Percentiles rank a stretch among this genome's conserved stretches.
Evolutionary conservation across 768 basidiomycete genomes (phyloP).

Genomic region (Amanita thiersii): DNA sequence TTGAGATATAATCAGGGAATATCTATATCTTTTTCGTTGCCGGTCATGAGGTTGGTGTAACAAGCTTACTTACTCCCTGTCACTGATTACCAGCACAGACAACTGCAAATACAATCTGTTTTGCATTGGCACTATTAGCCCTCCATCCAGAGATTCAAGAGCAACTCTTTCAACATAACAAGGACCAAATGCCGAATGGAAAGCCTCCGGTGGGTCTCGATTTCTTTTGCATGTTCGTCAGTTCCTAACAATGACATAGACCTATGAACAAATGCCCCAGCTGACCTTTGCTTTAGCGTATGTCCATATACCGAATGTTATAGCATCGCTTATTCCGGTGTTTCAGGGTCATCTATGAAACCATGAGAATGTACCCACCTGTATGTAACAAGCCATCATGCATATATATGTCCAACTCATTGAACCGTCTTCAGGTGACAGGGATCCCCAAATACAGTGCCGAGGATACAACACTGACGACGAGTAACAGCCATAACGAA

Average conservation of each 20-base stretch:
- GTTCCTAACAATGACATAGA: conserved; percentile 14
- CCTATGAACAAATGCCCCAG: conserved; percentile 31
- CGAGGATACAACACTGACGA: conserved; percentile 36
- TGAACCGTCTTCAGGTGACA: conserved; percentile 21
- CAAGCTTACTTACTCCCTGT: too few relatives aligned
- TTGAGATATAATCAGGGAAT: conserved; percentile 22
- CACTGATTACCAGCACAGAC: conserved; percentile 16
- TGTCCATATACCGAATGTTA: conserved; percentile 2
- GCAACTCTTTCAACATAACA: conserved; percentile 26
- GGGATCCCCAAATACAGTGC: conserved; percentile 35
- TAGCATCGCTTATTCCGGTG: background rate
- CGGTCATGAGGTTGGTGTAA: conserved; percentile 45
- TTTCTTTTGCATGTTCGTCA: background rate
- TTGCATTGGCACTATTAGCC: conserved; percentile 31
- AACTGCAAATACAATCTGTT: conserved; percentile 27
- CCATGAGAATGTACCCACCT: conserved; percentile 38
- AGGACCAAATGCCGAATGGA: conserved; percentile 21
- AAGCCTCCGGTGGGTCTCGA: conserved; percentile 21
- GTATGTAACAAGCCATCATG: conserved; percentile 20
- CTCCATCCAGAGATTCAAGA: conserved; percentile 29
- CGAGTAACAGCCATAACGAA: conserved; percentile 28
- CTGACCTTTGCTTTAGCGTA: conserved; percentile 32
- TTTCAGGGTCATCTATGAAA: conserved; percentile 41
- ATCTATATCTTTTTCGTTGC: conserved; percentile 52
- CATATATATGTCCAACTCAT: background rate